phyloP scores from a whole-genome alignment of 805 yeast genomes.

The Candida silvatica region DNA sequence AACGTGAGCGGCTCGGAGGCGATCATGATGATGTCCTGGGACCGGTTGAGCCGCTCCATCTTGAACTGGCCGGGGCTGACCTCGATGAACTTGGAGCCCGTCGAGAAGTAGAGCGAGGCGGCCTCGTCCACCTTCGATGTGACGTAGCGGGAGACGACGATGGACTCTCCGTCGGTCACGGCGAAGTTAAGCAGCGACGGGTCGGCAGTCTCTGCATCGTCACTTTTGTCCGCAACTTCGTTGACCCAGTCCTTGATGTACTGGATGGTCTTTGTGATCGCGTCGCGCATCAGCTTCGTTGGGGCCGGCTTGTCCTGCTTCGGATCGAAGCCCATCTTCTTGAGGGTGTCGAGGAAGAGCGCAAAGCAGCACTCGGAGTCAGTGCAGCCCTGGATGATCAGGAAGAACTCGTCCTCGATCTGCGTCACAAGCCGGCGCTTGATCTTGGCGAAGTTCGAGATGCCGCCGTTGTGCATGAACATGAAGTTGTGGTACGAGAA shows the following conservation, averaged over 20 bases:
- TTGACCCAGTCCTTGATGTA: conserved; percentile 74
- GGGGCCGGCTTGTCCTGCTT: conserved; percentile 20
- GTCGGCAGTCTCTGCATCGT: conserved; percentile 33
- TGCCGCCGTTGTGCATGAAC: conserved; percentile 97
- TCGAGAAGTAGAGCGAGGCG: conserved; percentile 88
- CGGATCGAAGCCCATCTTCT: conserved; percentile 72
- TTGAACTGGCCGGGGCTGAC: conserved; percentile 85
- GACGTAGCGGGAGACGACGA: conserved; percentile 82
- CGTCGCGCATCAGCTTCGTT: conserved; percentile 52
- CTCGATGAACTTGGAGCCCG: conserved; percentile 88
- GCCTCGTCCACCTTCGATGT: conserved; percentile 91
- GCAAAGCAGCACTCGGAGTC: conserved; percentile 97
- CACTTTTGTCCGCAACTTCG: too few relatives aligned
- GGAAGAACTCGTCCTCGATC: conserved; percentile 71
- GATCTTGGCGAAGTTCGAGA: conserved; percentile 62
- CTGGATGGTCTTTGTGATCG: conserved; percentile 66
- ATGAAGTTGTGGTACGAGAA: conserved; percentile 78
- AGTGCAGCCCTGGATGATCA: conserved; percentile 84
- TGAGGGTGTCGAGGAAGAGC: conserved; percentile 67
- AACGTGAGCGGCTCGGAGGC: conserved; percentile 96
- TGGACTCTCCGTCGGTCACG: conserved; percentile 83
- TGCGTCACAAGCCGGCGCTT: conserved; percentile 67
- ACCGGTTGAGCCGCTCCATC: conserved; percentile 89
- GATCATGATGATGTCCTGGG: conserved; percentile 88
- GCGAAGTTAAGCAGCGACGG: conserved; percentile 92